Evolutionary conservation across 345 rosid genomes (phyloP).

Genomic region (Pistacia integerrima): DNA sequence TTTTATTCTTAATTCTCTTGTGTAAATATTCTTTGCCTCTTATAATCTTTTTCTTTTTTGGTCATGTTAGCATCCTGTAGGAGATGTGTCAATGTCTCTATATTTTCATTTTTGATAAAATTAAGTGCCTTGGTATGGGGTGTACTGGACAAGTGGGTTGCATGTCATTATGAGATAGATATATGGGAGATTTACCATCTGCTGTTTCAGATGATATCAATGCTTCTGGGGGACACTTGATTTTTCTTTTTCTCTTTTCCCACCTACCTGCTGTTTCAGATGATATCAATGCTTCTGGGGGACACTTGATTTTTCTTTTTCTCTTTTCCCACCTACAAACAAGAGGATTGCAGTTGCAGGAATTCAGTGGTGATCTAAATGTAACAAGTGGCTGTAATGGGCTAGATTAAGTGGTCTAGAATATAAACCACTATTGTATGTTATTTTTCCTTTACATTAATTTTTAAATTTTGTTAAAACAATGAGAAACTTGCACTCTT

Average conservation of each 20-base stretch:
- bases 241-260: neutral
- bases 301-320: neutral
- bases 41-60: neutral
- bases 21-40: constrained; percentile 14
- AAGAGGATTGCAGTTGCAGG: neutral
- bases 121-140: neutral
- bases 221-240: neutral
- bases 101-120: neutral
- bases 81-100: neutral
- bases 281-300: neutral
- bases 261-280: neutral
- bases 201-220: neutral
- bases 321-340: neutral
- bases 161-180: neutral
- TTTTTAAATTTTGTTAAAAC: neutral
- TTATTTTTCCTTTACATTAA: neutral
- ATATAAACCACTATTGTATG: neutral
- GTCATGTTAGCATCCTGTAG: neutral
- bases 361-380: neutral
- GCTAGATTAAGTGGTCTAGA: neutral
- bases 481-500: neutral
- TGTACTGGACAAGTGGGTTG: neutral
- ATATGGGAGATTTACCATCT: neutral
- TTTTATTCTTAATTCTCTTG: constrained; percentile 1
- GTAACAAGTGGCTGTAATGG: neutral